phyloP scores from a whole-genome alignment of 139 green algal species.

The Tetratostichococcus sp. region DNA sequence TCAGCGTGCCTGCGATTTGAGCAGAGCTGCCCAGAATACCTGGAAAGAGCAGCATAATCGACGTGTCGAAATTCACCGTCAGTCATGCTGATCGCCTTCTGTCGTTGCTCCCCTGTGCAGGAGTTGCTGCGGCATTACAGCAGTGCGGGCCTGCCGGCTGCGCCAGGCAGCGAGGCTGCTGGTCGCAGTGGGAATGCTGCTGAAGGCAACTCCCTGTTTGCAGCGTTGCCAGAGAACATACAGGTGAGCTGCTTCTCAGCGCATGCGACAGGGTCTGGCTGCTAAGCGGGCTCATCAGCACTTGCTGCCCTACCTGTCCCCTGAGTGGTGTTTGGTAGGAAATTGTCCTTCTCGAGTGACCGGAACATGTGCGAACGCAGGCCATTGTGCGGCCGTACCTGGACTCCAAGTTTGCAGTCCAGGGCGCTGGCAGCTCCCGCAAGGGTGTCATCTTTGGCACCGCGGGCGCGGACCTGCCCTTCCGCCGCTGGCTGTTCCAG shows the following conservation, averaged over 20 bases:
- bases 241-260: constrained; percentile 42
- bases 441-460: constrained; percentile 17
- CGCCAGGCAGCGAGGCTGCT: background rate
- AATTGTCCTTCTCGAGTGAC: too few species aligned
- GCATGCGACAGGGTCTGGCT: too few species aligned
- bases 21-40: too few species aligned
- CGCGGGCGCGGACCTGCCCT: constrained; percentile 32
- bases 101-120: background rate
- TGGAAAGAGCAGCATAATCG: too few species aligned
- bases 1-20: too few species aligned
- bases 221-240: constrained; percentile 43
- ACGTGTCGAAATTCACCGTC: too few species aligned
- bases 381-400: constrained; percentile 47
- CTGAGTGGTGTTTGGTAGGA: too few species aligned
- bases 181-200: background rate
- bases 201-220: constrained; percentile 54
- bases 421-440: background rate
- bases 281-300: too few species aligned
- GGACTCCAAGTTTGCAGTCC: constrained; percentile 35
- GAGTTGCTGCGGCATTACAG: constrained; percentile 36
- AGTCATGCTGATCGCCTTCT: too few species aligned
- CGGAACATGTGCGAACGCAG: constrained; percentile 21
- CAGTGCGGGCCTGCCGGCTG: background rate
- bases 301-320: too few species aligned
- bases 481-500: constrained; percentile 66